Percentiles rank a stretch among this genome's conserved stretches.
These are phyloP conservation scores for Lactuca saligna DNA, from an alignment of 129 eudicot species.

Conservation along the genomic window DNA sequence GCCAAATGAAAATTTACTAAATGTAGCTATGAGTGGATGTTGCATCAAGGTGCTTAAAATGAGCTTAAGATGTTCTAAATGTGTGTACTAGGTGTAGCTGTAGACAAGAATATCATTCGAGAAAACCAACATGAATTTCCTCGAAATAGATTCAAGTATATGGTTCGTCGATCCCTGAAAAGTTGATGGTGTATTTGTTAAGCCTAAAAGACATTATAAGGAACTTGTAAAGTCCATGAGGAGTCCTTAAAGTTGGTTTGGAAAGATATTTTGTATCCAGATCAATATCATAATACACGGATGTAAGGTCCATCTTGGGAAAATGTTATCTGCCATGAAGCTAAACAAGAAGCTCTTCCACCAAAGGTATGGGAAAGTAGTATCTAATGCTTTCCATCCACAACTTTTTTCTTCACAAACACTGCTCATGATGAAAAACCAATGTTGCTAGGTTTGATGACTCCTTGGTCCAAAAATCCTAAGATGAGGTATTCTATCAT, in stretches of 20 bases:
- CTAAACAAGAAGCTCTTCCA: background rate
- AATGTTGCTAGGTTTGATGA: background rate
- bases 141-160: background rate
- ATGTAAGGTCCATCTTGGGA: background rate
- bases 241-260: background rate
- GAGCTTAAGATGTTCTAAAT: background rate
- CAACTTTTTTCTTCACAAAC: constrained; percentile 15
- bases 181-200: background rate
- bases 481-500: background rate
- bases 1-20: constrained; percentile 9
- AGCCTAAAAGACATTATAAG: constrained; percentile 5
- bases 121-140: constrained; percentile 7
- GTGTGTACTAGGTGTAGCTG: background rate
- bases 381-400: constrained; percentile 17
- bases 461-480: constrained; percentile 9
- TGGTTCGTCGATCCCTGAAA: constrained; percentile 16
- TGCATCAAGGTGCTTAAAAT: background rate
- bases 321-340: background rate
- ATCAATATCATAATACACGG: background rate
- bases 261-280: background rate
- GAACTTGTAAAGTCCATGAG: background rate
- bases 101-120: background rate
- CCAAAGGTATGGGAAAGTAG: background rate
- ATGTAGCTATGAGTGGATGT: background rate
- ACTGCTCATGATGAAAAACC: constrained; percentile 13